Evolutionary conservation across 2,329 filamentous ascomycete species (phyloP).

Genomic region (Tolypocladium nubicola): DNA sequence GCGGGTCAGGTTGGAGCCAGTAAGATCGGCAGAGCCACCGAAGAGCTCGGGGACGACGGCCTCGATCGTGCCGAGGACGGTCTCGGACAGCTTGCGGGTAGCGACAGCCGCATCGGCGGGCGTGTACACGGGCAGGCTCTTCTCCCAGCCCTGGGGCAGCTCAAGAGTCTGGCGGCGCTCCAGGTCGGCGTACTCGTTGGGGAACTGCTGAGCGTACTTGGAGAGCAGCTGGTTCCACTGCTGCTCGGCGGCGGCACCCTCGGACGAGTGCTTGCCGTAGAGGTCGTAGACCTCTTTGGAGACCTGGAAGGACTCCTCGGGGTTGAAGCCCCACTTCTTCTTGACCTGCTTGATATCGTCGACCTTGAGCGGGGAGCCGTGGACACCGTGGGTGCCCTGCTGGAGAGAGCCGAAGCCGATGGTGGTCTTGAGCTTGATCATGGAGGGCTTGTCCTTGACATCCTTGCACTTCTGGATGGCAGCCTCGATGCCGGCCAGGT

Average conservation of each 20-base stretch:
- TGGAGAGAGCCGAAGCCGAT: constrained; percentile 93
- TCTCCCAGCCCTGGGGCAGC: constrained; percentile 95
- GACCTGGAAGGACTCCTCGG: constrained; percentile 83
- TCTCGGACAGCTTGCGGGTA: constrained; percentile 93
- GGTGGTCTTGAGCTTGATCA: constrained; percentile 95
- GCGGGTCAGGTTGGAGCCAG: constrained; percentile 95
- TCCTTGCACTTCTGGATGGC: constrained; percentile 78
- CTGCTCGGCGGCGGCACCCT: constrained; percentile 80
- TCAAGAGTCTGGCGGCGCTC: constrained; percentile 68
- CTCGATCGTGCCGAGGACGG: constrained; percentile 82
- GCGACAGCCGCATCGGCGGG: constrained; percentile 75
- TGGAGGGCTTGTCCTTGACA: constrained; percentile 89
- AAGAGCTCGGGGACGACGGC: constrained; percentile 76
- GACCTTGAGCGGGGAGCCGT: constrained; percentile 90
- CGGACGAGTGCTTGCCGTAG: constrained; percentile 74
- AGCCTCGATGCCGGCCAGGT: constrained; percentile 77
- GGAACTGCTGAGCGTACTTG: constrained; percentile 73
- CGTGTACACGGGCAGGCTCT: constrained; percentile 83
- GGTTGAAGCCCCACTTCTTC: constrained; percentile 91
- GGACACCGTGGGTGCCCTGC: constrained; percentile 88
- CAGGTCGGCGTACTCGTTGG: constrained; percentile 71
- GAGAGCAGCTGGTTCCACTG: constrained; percentile 92
- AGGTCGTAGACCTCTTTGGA: constrained; percentile 89
- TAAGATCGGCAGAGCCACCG: constrained; percentile 94
- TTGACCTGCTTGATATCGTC: constrained; percentile 93